Conservation (phyloP, 116 monocot species). For the Dioscorea cayenensis region DNA sequence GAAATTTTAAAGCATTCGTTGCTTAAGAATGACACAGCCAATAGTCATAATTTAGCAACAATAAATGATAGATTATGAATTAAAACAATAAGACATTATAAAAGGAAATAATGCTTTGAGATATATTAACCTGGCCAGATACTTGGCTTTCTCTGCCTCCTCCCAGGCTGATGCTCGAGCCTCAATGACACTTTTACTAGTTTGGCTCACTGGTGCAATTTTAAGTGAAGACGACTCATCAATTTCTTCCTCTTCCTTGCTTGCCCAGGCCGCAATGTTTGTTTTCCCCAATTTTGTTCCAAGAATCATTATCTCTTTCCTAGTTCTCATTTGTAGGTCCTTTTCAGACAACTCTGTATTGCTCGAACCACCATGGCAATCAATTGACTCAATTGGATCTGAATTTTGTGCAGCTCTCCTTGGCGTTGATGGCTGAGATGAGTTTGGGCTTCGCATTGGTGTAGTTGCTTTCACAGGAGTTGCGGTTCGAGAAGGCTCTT, state of each 20-base stretch:
- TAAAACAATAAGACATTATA: no score
- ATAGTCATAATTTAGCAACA: not conserved
- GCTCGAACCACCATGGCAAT: conserved; percentile 10
- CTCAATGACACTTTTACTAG: conserved; percentile 33
- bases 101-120: not conserved
- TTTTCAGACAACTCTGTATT: conserved; percentile 33
- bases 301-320: conserved; percentile 72
- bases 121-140: conserved; percentile 50
- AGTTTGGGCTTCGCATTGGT: conserved; percentile 34
- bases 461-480: conserved; percentile 52
- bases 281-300: conserved; percentile 65
- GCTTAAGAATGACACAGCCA: not conserved
- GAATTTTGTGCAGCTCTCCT: conserved; percentile 26
- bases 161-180: conserved; percentile 74
- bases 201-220: conserved; percentile 12
- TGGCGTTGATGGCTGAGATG: conserved; percentile 43
- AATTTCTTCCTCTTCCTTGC: conserved; percentile 52
- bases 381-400: conserved; percentile 12
- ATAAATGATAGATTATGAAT: not conserved
- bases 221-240: conserved; percentile 27
- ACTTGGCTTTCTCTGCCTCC: conserved; percentile 77
- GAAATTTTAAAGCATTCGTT: no score
- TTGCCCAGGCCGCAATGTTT: conserved; percentile 80
- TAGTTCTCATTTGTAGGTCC: conserved; percentile 54
- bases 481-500: conserved; percentile 72